Evolutionary conservation across 1,284 basidiomycete genomes (phyloP), one percentile per base, ranked within the genome.

Genomic region (Cutaneotrichosporon sp.): DNA sequence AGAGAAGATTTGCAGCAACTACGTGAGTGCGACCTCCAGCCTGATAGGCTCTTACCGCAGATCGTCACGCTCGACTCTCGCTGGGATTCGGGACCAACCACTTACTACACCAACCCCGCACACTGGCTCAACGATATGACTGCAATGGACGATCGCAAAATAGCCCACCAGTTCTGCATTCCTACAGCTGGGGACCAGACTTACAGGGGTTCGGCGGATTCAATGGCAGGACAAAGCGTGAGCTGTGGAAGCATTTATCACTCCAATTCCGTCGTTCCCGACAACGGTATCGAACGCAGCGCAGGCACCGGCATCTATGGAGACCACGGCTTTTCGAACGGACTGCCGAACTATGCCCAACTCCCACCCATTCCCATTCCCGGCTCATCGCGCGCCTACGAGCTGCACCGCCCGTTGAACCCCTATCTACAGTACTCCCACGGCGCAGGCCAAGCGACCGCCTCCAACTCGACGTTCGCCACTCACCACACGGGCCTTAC

Each of bases 1-100:
- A 64, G 89, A 91, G 69, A 97, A 97, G 83, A 94, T 97, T 68
- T 86, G 97, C 56, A 87, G 89, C 42, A 97, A 97, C 93, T 97
- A 96, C 77, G 92, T 93, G 75, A 78, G 90, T 86, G 8, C 2
- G 34, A 11, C 21, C 10, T 40, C 21, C 4, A 30, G 16, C 7
- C 58, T 47, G 32, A 58, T 13, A 18, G 26, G 21, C 9, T 11
- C 38, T 58, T 10, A 42, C 42, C 1, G 16, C 16, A 46, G 42
- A 46, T n/a, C 11, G 30, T 22, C 18, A 16, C 50, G 58, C 60
- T 67, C 61, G 14, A 63, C 63, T 1, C 63, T 51, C 42, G 42
- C 8, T 46, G 14, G 11, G 14, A 16, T 2, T 2, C 2, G 5
- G 6, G 16, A 4, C 42, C 42, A 18, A 4, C n/a, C 14, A 46